Base-by-base conservation (phyloP, 129 eudicot species). In the Flaveria linearis region DNA sequence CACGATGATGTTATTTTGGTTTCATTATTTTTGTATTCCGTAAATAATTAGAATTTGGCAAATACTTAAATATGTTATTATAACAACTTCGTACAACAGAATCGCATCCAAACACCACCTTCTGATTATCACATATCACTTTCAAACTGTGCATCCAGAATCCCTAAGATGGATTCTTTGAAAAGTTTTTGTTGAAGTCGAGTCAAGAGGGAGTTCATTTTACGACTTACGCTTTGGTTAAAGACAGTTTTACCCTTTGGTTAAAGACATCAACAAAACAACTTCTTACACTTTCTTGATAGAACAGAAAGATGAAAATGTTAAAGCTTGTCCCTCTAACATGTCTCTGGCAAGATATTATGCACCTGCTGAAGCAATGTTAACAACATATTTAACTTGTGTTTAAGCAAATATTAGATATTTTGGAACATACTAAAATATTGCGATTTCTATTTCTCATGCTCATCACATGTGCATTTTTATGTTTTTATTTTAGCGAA, bases 401-500 rank as follows among this genome's bases (percentile, higher is more conserved):
- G 13, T 45, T 45, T 45, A 10, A 45, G 50, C 50, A 45, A 45
- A 45, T 11, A 45, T 45, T 45, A 45, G 13, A 45, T 45, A 45
- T 45, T 9, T 11, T 45, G 11, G 13, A 45, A 45, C 50, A 8
- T 45, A 45, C 50, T 45, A 45, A 11, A 45, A 45, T 45, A 45
- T 36, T 36, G 41, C 41, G 0, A 36, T 51, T 65, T 33, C 33
- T 14, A 51, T 68, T 53, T 77, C 82, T 42, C 15, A 26, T 43
- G 28, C 13, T 53, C 47, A 30, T 65, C 67, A 51, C 62, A 81
- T 77, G 46, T 71, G 51, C 42, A 25, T 43, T 25, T 43, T 20
- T 52, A 18, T 74, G 39, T 69, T 81, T 9, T 57, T 73, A 20
- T 55, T 64, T 39, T 62, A 86, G 93, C 51, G 81, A 88, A 78